Evolutionary conservation across 73 alveolate genomes (phyloP).

Genomic region (Stentor roeselii): DNA sequence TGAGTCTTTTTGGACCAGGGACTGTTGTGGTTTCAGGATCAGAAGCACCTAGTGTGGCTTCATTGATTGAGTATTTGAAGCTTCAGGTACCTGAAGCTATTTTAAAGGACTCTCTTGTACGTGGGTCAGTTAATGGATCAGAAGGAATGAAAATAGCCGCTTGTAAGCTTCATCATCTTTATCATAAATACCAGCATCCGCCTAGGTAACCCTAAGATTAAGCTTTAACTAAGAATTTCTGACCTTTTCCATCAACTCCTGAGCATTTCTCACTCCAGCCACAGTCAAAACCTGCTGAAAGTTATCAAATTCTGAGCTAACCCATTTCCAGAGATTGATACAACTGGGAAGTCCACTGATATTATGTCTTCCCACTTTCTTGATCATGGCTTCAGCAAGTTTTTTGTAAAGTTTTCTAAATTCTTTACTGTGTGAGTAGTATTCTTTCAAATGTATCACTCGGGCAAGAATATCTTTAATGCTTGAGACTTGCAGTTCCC

Average conservation of each 20-base stretch:
- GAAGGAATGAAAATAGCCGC: background rate
- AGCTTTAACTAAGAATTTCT: too few relatives aligned
- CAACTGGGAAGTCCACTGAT: background rate
- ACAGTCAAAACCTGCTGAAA: background rate
- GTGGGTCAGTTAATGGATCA: background rate
- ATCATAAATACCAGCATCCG: background rate
- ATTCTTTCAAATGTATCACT: background rate
- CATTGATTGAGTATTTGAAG: background rate
- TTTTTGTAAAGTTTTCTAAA: background rate
- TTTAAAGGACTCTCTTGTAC: background rate
- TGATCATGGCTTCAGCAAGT: background rate
- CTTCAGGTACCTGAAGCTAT: background rate
- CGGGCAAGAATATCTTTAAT: background rate
- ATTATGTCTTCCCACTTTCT: background rate
- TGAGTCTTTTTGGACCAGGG: constrained; percentile 8
- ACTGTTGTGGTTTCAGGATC: constrained; percentile 9
- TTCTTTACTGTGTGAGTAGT: background rate
- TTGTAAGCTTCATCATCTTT: background rate
- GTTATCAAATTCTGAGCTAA: background rate
- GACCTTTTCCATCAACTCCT: background rate
- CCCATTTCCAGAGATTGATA: background rate
- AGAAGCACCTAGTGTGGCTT: background rate
- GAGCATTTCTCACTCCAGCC: background rate
- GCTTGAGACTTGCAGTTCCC: background rate
- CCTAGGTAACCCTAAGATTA: too few relatives aligned